Conservation (phyloP, 1,139 yeast genomes). For the Hyphopichia fennica region DNA sequence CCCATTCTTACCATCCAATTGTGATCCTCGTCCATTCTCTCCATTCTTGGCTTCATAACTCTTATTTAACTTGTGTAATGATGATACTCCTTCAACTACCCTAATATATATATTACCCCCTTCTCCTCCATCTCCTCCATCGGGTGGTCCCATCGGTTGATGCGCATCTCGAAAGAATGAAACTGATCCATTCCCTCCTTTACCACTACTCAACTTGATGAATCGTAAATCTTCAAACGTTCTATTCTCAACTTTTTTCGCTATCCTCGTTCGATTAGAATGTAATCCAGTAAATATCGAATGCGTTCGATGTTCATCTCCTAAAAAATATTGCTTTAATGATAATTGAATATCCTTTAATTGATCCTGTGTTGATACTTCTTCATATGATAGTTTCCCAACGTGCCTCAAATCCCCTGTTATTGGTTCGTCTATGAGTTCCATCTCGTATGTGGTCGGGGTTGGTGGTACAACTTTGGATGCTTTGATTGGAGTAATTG, state of each 20-base stretch:
- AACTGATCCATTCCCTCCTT: constrained; percentile 86
- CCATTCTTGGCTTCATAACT: constrained; percentile 76
- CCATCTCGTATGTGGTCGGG: background rate
- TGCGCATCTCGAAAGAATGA: constrained; percentile 88
- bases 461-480: no score
- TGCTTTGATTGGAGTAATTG: no score
- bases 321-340: constrained; percentile 41
- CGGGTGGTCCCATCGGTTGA: constrained; percentile 87
- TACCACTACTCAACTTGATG: constrained; percentile 70
- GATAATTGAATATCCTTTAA: constrained; percentile 16
- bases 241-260: constrained; percentile 37
- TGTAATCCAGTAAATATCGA: constrained; percentile 33
- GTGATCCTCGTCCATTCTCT: constrained; percentile 66
- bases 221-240: constrained; percentile 63
- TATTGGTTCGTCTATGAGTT: background rate
- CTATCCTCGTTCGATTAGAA: constrained; percentile 25
- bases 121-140: constrained; percentile 96
- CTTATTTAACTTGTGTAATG: constrained; percentile 68
- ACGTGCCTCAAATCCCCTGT: background rate
- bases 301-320: constrained; percentile 44
- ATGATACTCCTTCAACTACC: constrained; percentile 69
- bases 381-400: background rate
- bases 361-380: constrained; percentile 10
- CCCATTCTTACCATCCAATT: constrained; percentile 83
- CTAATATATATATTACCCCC: constrained; percentile 88